These are phyloP conservation scores for Protea cynaroides DNA, from an alignment of 164 flowering plant species.

Conservation along the genomic window DNA sequence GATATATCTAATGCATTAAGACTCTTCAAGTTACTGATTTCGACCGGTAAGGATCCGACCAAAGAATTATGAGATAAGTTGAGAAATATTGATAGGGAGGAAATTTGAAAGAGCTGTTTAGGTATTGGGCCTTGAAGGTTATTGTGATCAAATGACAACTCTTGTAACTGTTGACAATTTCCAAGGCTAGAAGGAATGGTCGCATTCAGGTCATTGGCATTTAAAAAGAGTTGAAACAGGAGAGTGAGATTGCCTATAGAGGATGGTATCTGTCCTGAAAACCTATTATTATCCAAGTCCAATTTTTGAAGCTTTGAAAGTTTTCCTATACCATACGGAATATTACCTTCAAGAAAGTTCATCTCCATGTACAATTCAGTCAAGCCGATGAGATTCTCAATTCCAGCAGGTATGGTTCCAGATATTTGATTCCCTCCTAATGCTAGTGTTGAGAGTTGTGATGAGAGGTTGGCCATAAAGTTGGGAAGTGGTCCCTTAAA, in stretches of 20 bases:
- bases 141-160: background rate
- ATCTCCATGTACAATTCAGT: background rate
- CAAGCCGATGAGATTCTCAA: background rate
- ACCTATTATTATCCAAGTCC: background rate
- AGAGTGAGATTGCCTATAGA: background rate
- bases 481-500: no score
- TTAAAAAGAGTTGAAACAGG: background rate
- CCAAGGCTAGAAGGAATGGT: no score
- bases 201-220: no score
- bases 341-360: background rate
- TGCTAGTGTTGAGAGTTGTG: background rate
- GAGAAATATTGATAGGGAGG: no score
- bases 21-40: no score
- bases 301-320: constrained; percentile 1
- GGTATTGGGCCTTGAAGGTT: constrained; percentile 2
- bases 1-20: background rate
- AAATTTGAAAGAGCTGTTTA: background rate
- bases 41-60: background rate
- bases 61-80: constrained; percentile 7
- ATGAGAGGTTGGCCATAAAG: background rate
- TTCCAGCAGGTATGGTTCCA: background rate
- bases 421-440: background rate
- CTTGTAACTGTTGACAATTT: background rate
- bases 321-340: constrained; percentile 5
- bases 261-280: constrained; percentile 5